These are phyloP conservation scores for Aspergillus viridinutans DNA, from an alignment of 2,329 filamentous ascomycete genomes.

Conservation along the genomic window DNA sequence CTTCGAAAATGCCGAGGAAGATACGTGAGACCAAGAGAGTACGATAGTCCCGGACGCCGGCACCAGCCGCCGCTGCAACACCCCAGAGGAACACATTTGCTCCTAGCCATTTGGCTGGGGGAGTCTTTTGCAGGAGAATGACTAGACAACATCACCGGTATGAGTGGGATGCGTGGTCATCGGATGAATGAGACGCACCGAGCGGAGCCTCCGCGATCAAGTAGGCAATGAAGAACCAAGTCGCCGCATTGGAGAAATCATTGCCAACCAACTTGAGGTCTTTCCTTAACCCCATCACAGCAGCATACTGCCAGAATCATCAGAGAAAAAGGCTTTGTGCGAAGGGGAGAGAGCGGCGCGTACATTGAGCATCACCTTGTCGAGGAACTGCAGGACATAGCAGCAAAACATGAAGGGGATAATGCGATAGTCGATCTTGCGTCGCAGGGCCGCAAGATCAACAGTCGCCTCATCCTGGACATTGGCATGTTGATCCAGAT, in stretches of 20 bases:
- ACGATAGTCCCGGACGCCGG: constrained; percentile 51
- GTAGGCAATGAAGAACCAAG: constrained; percentile 60
- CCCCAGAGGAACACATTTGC: constrained; percentile 59
- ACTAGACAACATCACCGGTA: constrained; percentile 29
- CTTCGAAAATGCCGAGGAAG: constrained; percentile 59
- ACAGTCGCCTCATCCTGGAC: constrained; percentile 22
- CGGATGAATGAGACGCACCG: constrained; percentile 34
- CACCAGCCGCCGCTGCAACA: constrained; percentile 41
- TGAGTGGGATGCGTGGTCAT: background rate
- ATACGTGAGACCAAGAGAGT: constrained; percentile 53
- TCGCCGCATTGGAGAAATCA: constrained; percentile 60
- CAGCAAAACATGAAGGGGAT: constrained; percentile 59
- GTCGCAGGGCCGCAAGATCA: constrained; percentile 46
- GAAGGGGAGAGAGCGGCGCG: background rate
- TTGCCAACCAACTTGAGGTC: constrained; percentile 56
- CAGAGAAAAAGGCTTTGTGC: accelerated
- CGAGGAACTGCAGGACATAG: constrained; percentile 61
- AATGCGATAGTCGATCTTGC: constrained; percentile 57
- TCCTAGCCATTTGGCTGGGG: constrained; percentile 59
- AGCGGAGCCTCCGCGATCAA: constrained; percentile 58
- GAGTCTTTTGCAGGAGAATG: constrained; percentile 57
- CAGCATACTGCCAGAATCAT: constrained; percentile 51
- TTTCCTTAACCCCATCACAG: constrained; percentile 59
- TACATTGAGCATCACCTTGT: constrained; percentile 62
- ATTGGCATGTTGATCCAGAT: constrained; percentile 30